Percentiles rank a stretch among this genome's conserved stretches.
These are phyloP conservation scores for Hymenoscyphus fraxineus DNA, from an alignment of 2,329 filamentous ascomycete species.

Conservation along the genomic window DNA sequence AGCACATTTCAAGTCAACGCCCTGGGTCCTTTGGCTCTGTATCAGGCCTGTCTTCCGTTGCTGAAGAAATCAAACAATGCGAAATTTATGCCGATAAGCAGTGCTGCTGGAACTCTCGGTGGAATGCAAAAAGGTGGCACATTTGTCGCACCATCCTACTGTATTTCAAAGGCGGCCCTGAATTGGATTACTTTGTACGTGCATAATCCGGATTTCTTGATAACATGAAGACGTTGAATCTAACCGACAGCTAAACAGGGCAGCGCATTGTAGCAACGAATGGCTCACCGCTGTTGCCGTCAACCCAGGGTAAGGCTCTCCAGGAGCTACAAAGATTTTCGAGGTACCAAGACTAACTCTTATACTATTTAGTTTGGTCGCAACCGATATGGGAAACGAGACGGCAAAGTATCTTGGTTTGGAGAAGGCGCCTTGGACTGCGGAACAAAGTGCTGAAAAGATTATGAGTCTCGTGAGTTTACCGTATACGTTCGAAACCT, in stretches of 20 bases:
- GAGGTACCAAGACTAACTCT: background rate
- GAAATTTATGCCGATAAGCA: conserved; percentile 1
- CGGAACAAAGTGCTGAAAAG: background rate
- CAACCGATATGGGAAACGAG: conserved; percentile 7
- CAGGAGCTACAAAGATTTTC: background rate
- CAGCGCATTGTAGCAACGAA: conserved; percentile 4
- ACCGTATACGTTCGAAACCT: background rate
- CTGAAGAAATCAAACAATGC: background rate
- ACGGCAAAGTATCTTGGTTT: conserved; percentile 1
- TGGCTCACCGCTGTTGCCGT: conserved; percentile 5
- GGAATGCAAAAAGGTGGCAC: background rate
- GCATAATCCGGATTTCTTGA: background rate
- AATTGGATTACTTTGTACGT: conserved; percentile 6
- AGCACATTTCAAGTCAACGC: conserved; percentile 7
- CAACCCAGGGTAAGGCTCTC: conserved; percentile 2
- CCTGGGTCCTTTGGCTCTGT: conserved; percentile 2
- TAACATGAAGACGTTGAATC: background rate
- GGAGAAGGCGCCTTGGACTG: conserved; percentile 1
- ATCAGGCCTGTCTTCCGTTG: background rate
- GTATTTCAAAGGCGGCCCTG: conserved; percentile 5
- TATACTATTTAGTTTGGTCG: background rate
- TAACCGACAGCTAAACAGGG: background rate
- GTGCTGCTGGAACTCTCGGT: conserved; percentile 1
- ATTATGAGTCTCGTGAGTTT: conserved; percentile 3
- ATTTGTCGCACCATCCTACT: background rate